Conservation (phyloP, 495 filamentous ascomycete species). For the Penicillium canariense region DNA sequence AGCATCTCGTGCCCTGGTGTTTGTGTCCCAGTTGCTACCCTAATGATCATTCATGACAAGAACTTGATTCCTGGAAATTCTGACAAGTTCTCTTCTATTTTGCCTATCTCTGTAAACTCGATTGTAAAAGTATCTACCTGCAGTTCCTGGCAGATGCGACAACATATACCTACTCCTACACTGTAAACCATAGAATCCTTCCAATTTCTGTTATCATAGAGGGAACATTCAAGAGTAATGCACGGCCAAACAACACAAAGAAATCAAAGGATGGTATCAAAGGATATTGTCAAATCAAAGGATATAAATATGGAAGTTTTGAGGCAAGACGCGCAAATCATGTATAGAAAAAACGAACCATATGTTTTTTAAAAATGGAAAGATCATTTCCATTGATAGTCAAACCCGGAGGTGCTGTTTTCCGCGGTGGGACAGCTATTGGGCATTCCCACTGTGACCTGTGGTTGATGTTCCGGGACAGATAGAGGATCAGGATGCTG, state of each 20-base stretch:
- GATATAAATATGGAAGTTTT: no score
- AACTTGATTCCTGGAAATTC: conserved; percentile 5
- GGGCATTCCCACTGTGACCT: not conserved
- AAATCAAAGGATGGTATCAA: not conserved
- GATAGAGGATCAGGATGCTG: conserved; percentile 7
- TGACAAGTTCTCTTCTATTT: not conserved
- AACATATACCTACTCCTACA: not conserved
- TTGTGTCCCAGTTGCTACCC: conserved; percentile 15
- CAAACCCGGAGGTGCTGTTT: conserved; percentile 7
- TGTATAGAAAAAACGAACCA: no score
- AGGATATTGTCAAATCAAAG: not conserved
- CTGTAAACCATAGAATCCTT: not conserved
- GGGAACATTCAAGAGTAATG: not conserved
- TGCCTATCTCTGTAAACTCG: not conserved
- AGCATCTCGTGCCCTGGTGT: conserved; percentile 27
- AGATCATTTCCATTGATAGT: conserved; percentile 16
- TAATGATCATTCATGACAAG: conserved; percentile 31
- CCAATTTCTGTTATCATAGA: conserved; percentile 10
- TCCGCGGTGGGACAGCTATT: not conserved
- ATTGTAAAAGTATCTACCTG: not conserved
- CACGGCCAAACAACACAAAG: not conserved
- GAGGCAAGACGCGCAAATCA: not conserved
- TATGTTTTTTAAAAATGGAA: no score
- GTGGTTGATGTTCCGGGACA: conserved; percentile 9
- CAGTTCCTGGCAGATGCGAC: not conserved